Percentiles rank a stretch among this genome's conserved stretches.
Conservation (phyloP, 73 alveolate genomes). For the Loxodes magnus region DNA sequence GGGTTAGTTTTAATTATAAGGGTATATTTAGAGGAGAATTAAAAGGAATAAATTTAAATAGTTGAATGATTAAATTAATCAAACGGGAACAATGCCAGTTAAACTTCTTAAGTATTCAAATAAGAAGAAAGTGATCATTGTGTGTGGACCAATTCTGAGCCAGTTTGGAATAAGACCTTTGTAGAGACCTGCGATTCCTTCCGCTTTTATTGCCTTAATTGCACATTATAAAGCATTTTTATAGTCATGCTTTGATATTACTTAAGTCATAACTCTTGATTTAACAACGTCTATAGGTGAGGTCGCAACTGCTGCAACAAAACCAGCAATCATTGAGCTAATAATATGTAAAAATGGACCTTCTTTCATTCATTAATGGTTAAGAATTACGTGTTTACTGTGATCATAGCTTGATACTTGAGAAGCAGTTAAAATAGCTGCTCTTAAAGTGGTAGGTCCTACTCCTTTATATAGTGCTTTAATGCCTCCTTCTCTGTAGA, state of each 20-base stretch:
- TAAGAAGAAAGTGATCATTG: no score
- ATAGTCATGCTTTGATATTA: slow-evolving; percentile 32
- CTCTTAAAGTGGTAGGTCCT: slow-evolving; percentile 52
- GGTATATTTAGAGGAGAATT: no score
- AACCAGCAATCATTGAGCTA: slow-evolving; percentile 50
- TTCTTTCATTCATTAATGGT: slow-evolving; percentile 27
- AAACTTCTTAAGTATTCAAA: no score
- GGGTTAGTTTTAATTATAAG: no score
- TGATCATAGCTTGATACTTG: slow-evolving; percentile 70
- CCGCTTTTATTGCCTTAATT: slow-evolving; percentile 33
- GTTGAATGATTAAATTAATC: no score
- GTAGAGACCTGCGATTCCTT: slow-evolving; percentile 56
- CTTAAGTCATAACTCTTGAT: slow-evolving; percentile 63
- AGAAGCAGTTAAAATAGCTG: slow-evolving; percentile 55
- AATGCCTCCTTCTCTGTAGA: slow-evolving; percentile 31
- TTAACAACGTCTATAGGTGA: no score
- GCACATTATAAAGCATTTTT: slow-evolving; percentile 38
- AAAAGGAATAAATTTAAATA: no score
- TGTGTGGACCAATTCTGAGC: slow-evolving; percentile 79
- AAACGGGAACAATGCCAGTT: no score
- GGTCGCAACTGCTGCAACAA: no score
- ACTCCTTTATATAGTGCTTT: slow-evolving; percentile 58
- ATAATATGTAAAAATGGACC: slow-evolving; percentile 41
- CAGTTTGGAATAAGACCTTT: slow-evolving; percentile 73
- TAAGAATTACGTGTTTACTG: slow-evolving; percentile 43